Evolutionary conservation across 768 basidiomycete species (phyloP).

Genomic region (Boletus coccyginus): DNA sequence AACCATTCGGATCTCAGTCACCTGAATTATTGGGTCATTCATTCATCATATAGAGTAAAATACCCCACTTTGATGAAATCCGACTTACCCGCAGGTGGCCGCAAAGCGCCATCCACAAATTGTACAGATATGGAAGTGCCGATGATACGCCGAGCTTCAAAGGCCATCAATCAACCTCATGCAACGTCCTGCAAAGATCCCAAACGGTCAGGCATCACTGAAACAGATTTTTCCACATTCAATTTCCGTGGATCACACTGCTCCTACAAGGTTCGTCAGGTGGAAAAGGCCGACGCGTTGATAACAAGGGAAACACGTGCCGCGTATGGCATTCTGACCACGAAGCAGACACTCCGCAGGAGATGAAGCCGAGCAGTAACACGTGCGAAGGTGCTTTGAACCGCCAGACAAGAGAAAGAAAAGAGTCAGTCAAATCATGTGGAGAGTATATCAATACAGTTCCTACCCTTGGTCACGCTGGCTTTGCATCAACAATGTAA

Average conservation of each 20-base stretch:
- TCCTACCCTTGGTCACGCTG: neutral
- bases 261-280: neutral
- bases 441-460: neutral
- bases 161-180: neutral
- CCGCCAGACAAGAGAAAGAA: neutral
- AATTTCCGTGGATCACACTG: neutral
- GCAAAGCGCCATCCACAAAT: neutral
- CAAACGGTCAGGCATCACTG: neutral
- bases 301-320: neutral
- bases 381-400: neutral
- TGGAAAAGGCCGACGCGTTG: neutral
- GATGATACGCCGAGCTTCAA: neutral
- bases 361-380: neutral
- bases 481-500: neutral
- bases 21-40: neutral
- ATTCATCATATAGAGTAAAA: conserved; percentile 6
- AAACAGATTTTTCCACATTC: too few species aligned
- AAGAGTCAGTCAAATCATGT: neutral
- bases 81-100: neutral
- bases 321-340: neutral
- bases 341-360: neutral
- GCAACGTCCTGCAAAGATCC: conserved; percentile 1
- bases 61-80: neutral
- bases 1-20: conserved; percentile 13
- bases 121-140: conserved; percentile 5